These are phyloP conservation scores for Chionographis japonica DNA, from an alignment of 106 monocot species.

Conservation along the genomic window DNA sequence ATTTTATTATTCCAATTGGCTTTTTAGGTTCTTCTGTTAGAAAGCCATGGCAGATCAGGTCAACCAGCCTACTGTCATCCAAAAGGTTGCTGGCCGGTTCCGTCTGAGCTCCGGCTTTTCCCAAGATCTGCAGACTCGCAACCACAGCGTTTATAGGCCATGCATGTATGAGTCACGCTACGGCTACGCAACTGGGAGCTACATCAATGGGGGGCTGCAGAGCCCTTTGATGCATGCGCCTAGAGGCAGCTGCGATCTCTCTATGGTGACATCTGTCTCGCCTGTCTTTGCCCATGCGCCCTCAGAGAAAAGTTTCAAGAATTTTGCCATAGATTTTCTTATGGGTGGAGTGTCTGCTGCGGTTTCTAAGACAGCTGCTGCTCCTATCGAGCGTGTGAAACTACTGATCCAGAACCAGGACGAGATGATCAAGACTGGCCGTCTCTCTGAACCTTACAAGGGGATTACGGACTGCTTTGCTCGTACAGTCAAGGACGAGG, in stretches of 20 bases:
- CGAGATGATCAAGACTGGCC: conserved; percentile 39
- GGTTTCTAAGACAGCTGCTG: conserved; percentile 41
- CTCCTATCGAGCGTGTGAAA: conserved; percentile 45
- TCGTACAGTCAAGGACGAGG: conserved; percentile 24
- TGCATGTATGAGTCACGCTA: conserved; percentile 10
- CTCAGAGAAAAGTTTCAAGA: conserved; percentile 27
- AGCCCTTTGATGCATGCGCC: conserved; percentile 3
- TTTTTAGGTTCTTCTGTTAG: conserved; percentile 9
- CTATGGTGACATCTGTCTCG: conserved; percentile 7
- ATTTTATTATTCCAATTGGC: not conserved
- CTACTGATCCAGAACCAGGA: conserved; percentile 52
- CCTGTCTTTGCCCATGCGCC: conserved; percentile 35
- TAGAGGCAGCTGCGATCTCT: conserved; percentile 3
- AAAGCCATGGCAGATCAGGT: conserved; percentile 32
- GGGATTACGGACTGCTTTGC: conserved; percentile 22
- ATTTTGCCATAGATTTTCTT: conserved; percentile 34
- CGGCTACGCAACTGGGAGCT: conserved; percentile 11
- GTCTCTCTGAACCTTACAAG: conserved; percentile 37
- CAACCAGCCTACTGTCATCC: conserved; percentile 23
- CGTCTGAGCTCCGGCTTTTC: conserved; percentile 25
- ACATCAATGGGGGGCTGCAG: conserved; percentile 23
- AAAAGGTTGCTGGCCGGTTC: conserved; percentile 33
- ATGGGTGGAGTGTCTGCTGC: conserved; percentile 47
- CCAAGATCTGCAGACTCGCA: conserved; percentile 13
- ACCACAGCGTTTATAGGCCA: conserved; percentile 8